These are phyloP conservation scores for Leccinum rimulosum DNA, from an alignment of 768 basidiomycete species.

Conservation along the genomic window DNA sequence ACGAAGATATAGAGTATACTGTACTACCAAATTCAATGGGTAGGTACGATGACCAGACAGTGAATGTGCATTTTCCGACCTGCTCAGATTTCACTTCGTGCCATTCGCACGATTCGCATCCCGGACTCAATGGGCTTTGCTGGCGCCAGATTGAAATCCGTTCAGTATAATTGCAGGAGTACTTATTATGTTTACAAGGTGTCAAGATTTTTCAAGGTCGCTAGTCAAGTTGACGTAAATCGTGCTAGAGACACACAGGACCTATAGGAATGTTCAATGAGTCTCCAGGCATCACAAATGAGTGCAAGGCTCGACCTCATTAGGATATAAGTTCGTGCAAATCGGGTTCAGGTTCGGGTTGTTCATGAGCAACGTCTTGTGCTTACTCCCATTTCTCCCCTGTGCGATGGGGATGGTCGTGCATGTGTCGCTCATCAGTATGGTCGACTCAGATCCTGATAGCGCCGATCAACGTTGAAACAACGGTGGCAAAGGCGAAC, in stretches of 20 bases:
- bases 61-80: no score
- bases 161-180: no score
- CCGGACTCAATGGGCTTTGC: no score
- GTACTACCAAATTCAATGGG: conserved; percentile 60
- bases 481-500: no score
- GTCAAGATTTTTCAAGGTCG: conserved; percentile 3
- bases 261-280: conserved; percentile 13
- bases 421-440: no score
- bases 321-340: conserved; percentile 57
- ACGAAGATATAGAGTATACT: conserved; percentile 49
- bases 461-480: no score
- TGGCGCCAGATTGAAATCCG: no score
- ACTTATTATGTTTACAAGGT: neutral
- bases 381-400: no score
- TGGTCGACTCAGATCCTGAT: no score
- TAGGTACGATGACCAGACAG: conserved; percentile 40
- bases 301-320: conserved; percentile 43
- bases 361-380: conserved; percentile 51
- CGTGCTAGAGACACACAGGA: conserved; percentile 27
- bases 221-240: conserved; percentile 24
- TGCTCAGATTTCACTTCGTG: no score
- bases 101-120: no score
- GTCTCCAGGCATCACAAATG: neutral
- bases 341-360: conserved; percentile 58
- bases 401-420: no score